Conservation (phyloP, 768 basidiomycete genomes). For the Strobilomyces echinocephalus region DNA sequence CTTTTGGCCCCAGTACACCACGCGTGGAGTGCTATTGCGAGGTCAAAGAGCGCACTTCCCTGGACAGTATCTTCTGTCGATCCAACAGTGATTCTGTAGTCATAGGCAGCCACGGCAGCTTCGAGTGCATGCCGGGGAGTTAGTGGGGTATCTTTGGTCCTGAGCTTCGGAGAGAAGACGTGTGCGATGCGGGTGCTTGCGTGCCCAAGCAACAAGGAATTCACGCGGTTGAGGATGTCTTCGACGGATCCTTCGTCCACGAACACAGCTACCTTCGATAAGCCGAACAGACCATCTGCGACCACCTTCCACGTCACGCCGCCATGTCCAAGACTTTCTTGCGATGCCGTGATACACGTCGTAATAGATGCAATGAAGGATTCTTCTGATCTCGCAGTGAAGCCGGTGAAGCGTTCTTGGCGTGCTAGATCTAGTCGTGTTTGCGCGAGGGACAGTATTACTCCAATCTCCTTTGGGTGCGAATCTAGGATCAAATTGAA, state of each 20-base stretch:
- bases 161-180: conserved; percentile 33
- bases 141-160: conserved; percentile 21
- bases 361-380: conserved; percentile 64
- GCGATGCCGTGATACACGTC: conserved; percentile 45
- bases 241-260: conserved; percentile 40
- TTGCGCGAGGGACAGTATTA: conserved; percentile 66
- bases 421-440: conserved; percentile 69
- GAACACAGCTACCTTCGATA: conserved; percentile 53
- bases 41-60: conserved; percentile 70
- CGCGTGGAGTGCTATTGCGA: conserved; percentile 56
- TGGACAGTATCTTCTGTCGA: conserved; percentile 44
- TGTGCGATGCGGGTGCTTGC: conserved; percentile 39
- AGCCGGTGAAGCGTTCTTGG: conserved; percentile 62
- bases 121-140: conserved; percentile 40
- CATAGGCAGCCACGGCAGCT: conserved; percentile 54
- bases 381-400: conserved; percentile 64
- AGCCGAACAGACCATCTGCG: conserved; percentile 68
- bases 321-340: conserved; percentile 57
- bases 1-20: conserved; percentile 36
- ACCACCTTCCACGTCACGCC: conserved; percentile 78
- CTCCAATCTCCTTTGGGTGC: conserved; percentile 66
- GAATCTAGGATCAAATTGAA: conserved; percentile 53
- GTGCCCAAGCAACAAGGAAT: conserved; percentile 37
- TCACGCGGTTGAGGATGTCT: conserved; percentile 31
- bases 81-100: conserved; percentile 56